These are phyloP conservation scores for Wickerhamomyces sp. DNA, from an alignment of 1,139 yeast genomes.

Conservation along the genomic window DNA sequence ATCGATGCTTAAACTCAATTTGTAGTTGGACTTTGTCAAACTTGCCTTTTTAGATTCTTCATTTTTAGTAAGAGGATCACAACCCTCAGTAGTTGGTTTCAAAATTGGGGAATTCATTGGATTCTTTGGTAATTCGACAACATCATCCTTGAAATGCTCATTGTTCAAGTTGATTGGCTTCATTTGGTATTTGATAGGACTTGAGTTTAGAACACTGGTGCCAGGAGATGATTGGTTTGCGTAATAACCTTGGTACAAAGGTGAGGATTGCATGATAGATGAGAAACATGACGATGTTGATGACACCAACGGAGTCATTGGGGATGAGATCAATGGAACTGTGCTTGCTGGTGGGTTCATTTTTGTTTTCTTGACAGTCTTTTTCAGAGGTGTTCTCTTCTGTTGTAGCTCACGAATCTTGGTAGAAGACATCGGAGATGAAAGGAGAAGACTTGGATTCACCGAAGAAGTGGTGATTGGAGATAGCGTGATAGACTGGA, in stretches of 20 bases:
- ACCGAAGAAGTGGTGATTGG: conserved; percentile 10
- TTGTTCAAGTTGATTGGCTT: conserved; percentile 16
- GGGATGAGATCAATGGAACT: conserved; percentile 15
- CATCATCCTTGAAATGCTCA: conserved; percentile 6
- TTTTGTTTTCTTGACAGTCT: background rate
- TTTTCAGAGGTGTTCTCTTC: conserved; percentile 1
- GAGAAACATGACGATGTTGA: conserved; percentile 21
- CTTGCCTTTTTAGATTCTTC: background rate
- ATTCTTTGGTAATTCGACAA: conserved; percentile 14
- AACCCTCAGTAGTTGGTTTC: conserved; percentile 1
- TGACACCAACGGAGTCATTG: conserved; percentile 18
- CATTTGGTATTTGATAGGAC: conserved; percentile 21
- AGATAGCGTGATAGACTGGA: conserved; percentile 13
- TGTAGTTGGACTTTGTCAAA: conserved; percentile 6
- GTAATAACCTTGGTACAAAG: conserved; percentile 23
- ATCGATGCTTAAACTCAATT: conserved; percentile 17
- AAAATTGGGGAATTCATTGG: conserved; percentile 19
- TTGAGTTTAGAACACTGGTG: conserved; percentile 14
- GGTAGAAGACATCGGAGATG: conserved; percentile 19
- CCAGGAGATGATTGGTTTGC: conserved; percentile 20
- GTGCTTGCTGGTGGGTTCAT: conserved; percentile 4
- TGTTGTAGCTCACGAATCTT: conserved; percentile 7
- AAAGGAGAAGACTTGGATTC: conserved; percentile 21
- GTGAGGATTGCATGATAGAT: conserved; percentile 24
- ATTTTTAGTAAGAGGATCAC: no score